Percentiles rank a stretch among this genome's conserved stretches.
These are phyloP conservation scores for Terana coerulea DNA, from an alignment of 768 basidiomycete genomes.

Conservation along the genomic window DNA sequence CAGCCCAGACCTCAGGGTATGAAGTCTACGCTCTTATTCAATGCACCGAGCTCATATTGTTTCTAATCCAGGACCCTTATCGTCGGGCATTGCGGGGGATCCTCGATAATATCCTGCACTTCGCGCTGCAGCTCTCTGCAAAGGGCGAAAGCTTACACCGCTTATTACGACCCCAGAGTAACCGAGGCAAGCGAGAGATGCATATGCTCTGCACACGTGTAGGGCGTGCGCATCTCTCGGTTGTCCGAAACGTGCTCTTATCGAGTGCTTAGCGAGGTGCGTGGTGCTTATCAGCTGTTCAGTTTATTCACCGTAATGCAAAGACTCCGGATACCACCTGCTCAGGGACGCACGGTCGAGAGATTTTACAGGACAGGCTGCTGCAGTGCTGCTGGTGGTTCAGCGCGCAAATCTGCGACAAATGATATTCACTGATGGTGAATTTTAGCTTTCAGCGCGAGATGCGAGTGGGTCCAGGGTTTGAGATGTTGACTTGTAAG, in stretches of 20 bases:
- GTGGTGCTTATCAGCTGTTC: constrained; percentile 1
- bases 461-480: no score
- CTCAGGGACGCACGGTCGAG: no score
- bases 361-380: no score
- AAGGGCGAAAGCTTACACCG: background rate
- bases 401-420: no score
- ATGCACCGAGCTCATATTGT: background rate
- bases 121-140: background rate
- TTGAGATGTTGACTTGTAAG: no score
- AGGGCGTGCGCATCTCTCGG: background rate
- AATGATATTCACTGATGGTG: no score
- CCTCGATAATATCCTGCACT: background rate
- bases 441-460: no score
- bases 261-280: background rate
- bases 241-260: background rate
- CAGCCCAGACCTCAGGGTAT: background rate
- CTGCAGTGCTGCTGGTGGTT: no score
- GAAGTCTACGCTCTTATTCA: background rate
- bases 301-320: no score
- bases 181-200: background rate
- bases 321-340: no score
- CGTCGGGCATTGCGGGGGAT: constrained; percentile 3
- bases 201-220: no score
- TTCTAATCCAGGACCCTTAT: background rate
- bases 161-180: background rate